Evolutionary conservation across 371 early-diverging fungal genomes (phyloP).

Genomic region (Dichotomocladium elegans): DNA sequence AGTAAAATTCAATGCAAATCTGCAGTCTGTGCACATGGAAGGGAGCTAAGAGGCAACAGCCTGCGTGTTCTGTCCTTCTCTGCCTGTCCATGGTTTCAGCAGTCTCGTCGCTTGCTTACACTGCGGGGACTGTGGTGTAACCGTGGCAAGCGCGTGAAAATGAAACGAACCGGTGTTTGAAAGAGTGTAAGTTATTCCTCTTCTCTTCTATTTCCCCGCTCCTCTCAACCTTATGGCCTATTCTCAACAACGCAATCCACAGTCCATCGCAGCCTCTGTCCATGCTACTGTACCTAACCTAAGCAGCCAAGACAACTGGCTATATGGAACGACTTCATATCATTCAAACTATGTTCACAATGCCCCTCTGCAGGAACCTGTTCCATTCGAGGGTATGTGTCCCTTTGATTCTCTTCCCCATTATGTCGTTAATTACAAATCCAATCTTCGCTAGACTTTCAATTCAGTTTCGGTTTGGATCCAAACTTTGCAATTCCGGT

Average conservation of each 20-base stretch:
- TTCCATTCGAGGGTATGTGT: slow-evolving; percentile 44
- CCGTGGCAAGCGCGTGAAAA: slow-evolving; percentile 8
- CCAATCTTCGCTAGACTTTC: slow-evolving; percentile 26
- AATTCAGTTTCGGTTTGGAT: slow-evolving; percentile 45
- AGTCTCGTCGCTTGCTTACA: too few relatives aligned
- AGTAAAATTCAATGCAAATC: too few relatives aligned
- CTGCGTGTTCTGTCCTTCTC: too few relatives aligned
- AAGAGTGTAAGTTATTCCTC: background rate
- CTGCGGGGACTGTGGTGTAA: too few relatives aligned
- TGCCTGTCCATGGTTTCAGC: too few relatives aligned
- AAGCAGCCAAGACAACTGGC: slow-evolving; percentile 6
- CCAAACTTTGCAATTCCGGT: slow-evolving; percentile 46
- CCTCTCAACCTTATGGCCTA: slow-evolving; percentile 9
- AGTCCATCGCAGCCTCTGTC: background rate
- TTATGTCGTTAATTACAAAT: background rate
- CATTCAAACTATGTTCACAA: slow-evolving; percentile 3
- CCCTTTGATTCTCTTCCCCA: too few relatives aligned
- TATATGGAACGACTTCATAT: background rate
- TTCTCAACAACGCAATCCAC: slow-evolving; percentile 5
- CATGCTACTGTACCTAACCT: background rate
- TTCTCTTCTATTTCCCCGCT: background rate
- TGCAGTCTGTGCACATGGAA: background rate
- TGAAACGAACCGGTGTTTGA: slow-evolving; percentile 7
- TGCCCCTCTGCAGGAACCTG: slow-evolving; percentile 41
- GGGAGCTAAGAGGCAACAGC: background rate